Conservation (phyloP, 2,329 filamentous ascomycete species). For the Trichoderma sp. region DNA sequence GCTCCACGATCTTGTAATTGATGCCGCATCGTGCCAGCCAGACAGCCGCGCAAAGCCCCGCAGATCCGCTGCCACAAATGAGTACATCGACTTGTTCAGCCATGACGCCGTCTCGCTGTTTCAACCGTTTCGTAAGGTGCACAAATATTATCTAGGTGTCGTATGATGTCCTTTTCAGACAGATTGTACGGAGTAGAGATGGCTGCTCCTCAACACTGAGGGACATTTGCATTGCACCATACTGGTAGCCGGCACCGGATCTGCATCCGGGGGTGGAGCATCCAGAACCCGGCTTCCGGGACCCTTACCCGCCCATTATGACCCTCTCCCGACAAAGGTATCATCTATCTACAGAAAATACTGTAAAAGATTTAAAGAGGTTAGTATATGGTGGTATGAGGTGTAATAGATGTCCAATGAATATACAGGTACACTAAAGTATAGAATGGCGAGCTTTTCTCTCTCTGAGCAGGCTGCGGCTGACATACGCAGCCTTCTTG, state of each 20-base stretch:
- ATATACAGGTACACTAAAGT: background rate
- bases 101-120: background rate
- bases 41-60: background rate
- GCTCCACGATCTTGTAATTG: background rate
- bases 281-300: background rate
- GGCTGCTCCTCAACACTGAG: background rate
- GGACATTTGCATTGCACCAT: background rate
- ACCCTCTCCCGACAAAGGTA: background rate
- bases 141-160: background rate
- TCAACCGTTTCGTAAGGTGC: background rate
- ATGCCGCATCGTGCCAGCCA: background rate
- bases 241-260: background rate
- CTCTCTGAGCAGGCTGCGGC: background rate
- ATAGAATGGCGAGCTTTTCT: background rate
- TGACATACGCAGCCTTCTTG: background rate
- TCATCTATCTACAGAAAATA: background rate
- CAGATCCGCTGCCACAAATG: background rate
- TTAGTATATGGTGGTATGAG: background rate
- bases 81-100: conserved; percentile 1
- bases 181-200: background rate
- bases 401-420: background rate
- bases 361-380: background rate
- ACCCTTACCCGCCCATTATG: background rate
- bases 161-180: background rate
- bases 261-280: background rate